These are phyloP conservation scores for Byssothecium circinans DNA, from an alignment of 2,329 filamentous ascomycete species.

Conservation along the genomic window DNA sequence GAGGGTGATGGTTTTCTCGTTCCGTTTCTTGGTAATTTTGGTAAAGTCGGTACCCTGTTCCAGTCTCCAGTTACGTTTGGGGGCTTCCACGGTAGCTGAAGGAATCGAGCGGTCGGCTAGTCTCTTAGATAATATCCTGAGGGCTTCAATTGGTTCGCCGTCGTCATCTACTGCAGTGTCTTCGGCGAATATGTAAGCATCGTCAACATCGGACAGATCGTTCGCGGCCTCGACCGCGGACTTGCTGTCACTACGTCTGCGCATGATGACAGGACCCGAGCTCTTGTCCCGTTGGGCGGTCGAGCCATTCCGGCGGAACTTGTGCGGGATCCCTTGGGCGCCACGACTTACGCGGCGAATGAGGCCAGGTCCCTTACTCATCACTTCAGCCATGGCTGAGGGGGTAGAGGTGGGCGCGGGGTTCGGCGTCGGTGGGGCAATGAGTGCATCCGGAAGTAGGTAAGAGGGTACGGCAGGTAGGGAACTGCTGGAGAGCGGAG, in stretches of 20 bases:
- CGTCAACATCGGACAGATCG: conserved; percentile 54
- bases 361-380: conserved; percentile 64
- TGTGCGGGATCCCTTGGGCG: conserved; percentile 68
- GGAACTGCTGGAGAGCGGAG: conserved; percentile 58
- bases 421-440: conserved; percentile 58
- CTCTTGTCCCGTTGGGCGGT: conserved; percentile 78
- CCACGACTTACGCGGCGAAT: conserved; percentile 85
- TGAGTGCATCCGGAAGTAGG: conserved; percentile 72
- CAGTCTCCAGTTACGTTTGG: conserved; percentile 74
- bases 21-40: conserved; percentile 80
- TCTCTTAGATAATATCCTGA: conserved; percentile 44
- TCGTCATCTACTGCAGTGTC: conserved; percentile 52
- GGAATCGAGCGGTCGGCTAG: conserved; percentile 42
- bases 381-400: conserved; percentile 65
- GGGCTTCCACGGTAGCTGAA: conserved; percentile 57
- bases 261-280: conserved; percentile 83
- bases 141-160: conserved; percentile 43
- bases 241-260: conserved; percentile 87
- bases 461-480: conserved; percentile 54
- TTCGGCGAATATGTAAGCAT: conserved; percentile 59
- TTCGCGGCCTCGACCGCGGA: conserved; percentile 58
- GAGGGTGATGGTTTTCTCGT: conserved; percentile 70
- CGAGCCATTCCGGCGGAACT: conserved; percentile 76
- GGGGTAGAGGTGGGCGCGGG: conserved; percentile 45
- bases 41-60: conserved; percentile 76